Conservation (phyloP, 106 monocot genomes). For the Allium fistulosum region DNA sequence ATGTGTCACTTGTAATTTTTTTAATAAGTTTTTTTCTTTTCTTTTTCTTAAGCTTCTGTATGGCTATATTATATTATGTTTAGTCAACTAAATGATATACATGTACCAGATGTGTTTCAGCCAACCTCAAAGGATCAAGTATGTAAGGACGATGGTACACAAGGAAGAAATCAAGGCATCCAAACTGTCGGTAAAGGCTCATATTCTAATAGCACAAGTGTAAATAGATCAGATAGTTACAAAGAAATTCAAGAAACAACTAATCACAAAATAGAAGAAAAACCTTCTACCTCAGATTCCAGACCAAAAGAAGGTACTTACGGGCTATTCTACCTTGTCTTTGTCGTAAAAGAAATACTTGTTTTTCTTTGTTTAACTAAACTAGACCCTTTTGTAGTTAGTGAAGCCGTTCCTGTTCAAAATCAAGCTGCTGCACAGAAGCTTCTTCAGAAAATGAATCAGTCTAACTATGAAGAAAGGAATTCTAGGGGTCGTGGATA, state of each 20-base stretch:
- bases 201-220: neutral
- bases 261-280: constrained; percentile 24
- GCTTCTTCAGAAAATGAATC: constrained; percentile 81
- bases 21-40: neutral
- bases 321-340: neutral
- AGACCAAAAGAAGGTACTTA: constrained; percentile 92
- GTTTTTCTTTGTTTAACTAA: constrained; percentile 1
- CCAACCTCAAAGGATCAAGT: constrained; percentile 5
- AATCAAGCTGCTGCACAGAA: constrained; percentile 98
- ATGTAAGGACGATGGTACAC: constrained; percentile 8
- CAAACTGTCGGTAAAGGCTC: neutral
- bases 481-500: constrained; percentile 32
- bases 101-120: constrained; percentile 3
- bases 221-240: neutral
- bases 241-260: neutral
- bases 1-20: no score
- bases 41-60: neutral
- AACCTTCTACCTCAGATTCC: constrained; percentile 23
- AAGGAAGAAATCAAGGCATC: constrained; percentile 7
- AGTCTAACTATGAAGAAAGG: constrained; percentile 30
- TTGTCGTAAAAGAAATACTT: neutral
- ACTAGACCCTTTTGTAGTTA: constrained; percentile 25
- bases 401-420: constrained; percentile 83
- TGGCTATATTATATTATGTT: constrained; percentile 1
- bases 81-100: neutral